Evolutionary conservation across 345 rosid species (phyloP).

Genomic region (Durio zibethinus): DNA sequence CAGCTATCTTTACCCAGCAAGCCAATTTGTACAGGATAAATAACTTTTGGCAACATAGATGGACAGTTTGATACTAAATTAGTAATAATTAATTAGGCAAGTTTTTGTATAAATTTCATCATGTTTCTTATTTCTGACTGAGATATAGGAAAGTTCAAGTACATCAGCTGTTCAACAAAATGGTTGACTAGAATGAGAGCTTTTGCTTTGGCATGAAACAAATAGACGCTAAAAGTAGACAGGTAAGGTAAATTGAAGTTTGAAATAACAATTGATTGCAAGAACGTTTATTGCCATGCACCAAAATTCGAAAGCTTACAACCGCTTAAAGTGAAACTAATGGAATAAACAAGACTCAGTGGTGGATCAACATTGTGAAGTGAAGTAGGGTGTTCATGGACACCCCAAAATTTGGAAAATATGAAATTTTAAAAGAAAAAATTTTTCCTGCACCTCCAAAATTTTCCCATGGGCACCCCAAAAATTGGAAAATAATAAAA

Average conservation of each 20-base stretch:
- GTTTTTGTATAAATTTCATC: background rate
- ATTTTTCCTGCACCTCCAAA: no score
- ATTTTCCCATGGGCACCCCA: no score
- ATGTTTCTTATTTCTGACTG: background rate
- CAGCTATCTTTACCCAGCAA: background rate
- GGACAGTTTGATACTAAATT: background rate
- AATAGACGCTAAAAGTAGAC: background rate
- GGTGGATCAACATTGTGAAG: no score
- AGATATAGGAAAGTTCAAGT: background rate
- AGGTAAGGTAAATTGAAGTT: background rate
- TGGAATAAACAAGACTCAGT: no score
- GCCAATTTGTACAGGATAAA: background rate
- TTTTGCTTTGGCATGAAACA: no score
- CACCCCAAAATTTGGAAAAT: no score
- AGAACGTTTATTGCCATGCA: background rate
- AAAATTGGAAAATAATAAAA: no score
- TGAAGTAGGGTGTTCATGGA: no score
- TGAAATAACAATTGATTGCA: no score
- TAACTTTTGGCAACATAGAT: background rate
- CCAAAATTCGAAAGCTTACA: background rate
- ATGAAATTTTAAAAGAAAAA: no score
- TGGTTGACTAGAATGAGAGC: background rate
- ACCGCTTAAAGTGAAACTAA: background rate
- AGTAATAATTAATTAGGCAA: background rate
- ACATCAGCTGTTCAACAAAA: background rate